Percentiles rank a stretch among this genome's conserved stretches.
Conservation (phyloP, 371 early-diverging fungal genomes). For the Rhizopus stolonifer region DNA sequence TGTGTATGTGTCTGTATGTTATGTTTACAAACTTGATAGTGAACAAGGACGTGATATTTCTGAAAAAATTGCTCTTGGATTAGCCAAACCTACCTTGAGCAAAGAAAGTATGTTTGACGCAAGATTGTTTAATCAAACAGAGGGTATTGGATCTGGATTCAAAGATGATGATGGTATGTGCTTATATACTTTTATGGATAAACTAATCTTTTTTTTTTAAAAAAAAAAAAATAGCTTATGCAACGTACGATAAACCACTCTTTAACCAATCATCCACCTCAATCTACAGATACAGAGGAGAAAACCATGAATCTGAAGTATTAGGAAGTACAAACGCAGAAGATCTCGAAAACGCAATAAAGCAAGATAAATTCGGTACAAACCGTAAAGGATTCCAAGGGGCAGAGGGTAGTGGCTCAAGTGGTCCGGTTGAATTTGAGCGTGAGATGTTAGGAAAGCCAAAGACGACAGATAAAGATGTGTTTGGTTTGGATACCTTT, state of each 20-base stretch:
- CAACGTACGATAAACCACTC: constrained; percentile 88
- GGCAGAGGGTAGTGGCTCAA: constrained; percentile 52
- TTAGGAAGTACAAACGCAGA: constrained; percentile 69
- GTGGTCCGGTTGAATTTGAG: constrained; percentile 94
- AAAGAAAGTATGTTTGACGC: constrained; percentile 93
- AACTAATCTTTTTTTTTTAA: too few relatives aligned
- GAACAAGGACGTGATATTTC: constrained; percentile 91
- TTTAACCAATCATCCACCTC: constrained; percentile 71
- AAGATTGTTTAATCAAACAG: constrained; percentile 89
- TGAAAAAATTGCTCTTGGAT: constrained; percentile 95
- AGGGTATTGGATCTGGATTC: constrained; percentile 86
- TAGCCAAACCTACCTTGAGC: constrained; percentile 86
- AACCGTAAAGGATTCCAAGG: constrained; percentile 67
- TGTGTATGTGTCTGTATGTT: background rate
- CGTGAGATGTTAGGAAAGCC: constrained; percentile 51
- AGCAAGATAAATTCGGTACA: constrained; percentile 68
- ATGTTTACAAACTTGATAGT: constrained; percentile 23
- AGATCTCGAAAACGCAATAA: constrained; percentile 69
- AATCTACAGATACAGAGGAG: constrained; percentile 81
- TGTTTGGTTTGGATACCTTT: constrained; percentile 67
- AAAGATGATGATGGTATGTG: constrained; percentile 76
- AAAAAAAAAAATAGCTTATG: constrained; percentile 63
- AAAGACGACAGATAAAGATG: constrained; percentile 32
- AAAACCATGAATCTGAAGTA: constrained; percentile 64
- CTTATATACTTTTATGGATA: too few relatives aligned